These are phyloP conservation scores for Fusarium keratoplasticum DNA, from an alignment of 2,329 filamentous ascomycete species.

Conservation along the genomic window DNA sequence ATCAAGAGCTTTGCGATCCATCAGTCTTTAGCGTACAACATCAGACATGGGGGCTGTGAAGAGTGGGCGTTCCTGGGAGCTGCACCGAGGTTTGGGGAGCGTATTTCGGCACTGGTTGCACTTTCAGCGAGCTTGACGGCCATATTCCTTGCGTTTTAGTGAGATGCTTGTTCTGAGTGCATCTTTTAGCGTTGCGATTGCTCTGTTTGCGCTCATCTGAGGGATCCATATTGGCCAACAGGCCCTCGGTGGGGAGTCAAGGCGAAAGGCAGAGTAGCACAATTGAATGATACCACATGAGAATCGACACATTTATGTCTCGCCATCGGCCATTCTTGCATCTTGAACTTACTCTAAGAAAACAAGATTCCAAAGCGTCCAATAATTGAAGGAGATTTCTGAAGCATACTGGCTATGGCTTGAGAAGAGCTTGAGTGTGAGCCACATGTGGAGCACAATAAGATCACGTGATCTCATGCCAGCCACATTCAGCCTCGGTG, in stretches of 20 bases:
- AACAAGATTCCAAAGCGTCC: background rate
- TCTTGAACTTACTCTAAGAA: background rate
- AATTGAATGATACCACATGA: background rate
- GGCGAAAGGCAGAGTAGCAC: background rate
- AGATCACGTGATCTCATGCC: conserved; percentile 34
- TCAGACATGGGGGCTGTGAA: background rate
- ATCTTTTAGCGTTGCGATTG: background rate
- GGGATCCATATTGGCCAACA: background rate
- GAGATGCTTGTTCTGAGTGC: background rate
- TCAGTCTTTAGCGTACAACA: background rate
- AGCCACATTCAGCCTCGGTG: conserved; percentile 36
- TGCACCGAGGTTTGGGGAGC: background rate
- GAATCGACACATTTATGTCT: background rate
- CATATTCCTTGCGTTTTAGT: background rate
- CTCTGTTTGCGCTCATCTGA: background rate
- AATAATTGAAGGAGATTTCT: background rate
- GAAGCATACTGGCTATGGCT: background rate
- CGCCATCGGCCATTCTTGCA: background rate
- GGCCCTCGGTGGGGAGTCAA: background rate
- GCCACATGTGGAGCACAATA: background rate
- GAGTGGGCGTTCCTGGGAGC: conserved; percentile 3
- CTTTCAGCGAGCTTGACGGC: background rate
- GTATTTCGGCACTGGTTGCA: background rate
- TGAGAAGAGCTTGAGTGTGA: background rate
- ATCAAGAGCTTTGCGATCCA: conserved; percentile 23